phyloP scores from a whole-genome alignment of 208 protist genomes.

The Wallacemonas sp. region DNA sequence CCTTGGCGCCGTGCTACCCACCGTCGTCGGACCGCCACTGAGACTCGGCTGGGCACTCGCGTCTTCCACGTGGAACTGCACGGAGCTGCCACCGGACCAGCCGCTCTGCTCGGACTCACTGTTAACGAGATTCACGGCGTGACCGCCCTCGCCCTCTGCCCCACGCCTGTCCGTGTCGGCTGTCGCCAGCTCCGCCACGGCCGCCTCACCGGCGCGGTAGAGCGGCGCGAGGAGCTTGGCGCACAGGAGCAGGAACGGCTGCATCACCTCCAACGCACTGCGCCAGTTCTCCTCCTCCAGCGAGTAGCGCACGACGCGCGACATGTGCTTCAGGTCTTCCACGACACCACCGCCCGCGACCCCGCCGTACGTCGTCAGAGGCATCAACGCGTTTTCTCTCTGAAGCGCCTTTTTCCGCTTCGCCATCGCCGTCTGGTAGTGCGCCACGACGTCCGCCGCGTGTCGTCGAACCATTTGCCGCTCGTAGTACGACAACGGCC shows the following conservation, averaged over 20 bases:
- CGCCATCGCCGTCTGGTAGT: conserved; percentile 2
- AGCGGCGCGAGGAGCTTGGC: neutral
- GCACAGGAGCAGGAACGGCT: neutral
- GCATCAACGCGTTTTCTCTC: conserved; percentile 5
- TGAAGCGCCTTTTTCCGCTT: neutral
- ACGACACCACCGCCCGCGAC: neutral
- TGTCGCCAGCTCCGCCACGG: neutral
- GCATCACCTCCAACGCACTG: neutral
- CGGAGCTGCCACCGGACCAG: too few relatives aligned
- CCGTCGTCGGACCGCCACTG: too few relatives aligned
- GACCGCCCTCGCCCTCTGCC: too few relatives aligned
- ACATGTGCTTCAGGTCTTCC: conserved; percentile 2
- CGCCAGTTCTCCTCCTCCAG: conserved; percentile 14
- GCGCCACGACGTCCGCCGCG: neutral
- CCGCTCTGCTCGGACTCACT: too few relatives aligned
- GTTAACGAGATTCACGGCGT: too few relatives aligned
- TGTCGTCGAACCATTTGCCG: conserved; percentile 3
- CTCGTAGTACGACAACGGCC: conserved; percentile 6
- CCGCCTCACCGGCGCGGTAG: neutral
- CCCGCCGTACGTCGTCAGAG: conserved; percentile 6
- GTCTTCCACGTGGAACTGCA: too few relatives aligned
- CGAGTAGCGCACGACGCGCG: conserved; percentile 13
- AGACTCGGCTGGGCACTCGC: too few relatives aligned
- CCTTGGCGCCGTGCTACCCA: too few relatives aligned
- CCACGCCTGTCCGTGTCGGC: neutral